Evolutionary conservation across 2,329 filamentous ascomycete genomes (phyloP).

Genomic region (Colletotrichum sp.): DNA sequence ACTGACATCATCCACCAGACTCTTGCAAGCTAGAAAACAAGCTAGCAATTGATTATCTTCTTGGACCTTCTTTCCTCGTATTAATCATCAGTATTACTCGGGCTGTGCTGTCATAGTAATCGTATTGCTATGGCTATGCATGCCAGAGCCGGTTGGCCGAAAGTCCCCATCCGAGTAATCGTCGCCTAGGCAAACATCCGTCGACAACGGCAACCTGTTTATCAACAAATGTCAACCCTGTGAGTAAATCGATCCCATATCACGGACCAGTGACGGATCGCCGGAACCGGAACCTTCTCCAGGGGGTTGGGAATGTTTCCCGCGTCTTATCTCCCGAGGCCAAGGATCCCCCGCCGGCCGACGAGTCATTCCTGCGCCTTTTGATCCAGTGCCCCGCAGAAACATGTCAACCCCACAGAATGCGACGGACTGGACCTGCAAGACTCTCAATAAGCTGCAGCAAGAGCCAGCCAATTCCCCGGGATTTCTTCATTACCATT

Average conservation of each 20-base stretch:
- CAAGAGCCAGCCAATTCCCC: neutral
- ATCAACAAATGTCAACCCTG: neutral
- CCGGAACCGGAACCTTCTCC: conserved; percentile 15
- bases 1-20: neutral
- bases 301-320: conserved; percentile 1
- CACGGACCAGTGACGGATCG: neutral
- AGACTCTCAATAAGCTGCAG: neutral
- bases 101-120: neutral
- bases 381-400: neutral
- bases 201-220: neutral
- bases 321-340: conserved; percentile 2
- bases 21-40: neutral
- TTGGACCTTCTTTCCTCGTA: neutral
- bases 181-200: neutral
- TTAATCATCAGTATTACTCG: neutral
- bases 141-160: neutral
- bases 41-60: neutral
- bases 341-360: neutral
- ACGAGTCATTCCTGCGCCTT: conserved; percentile 4
- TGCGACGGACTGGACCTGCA: neutral
- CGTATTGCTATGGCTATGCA: neutral
- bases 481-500: neutral
- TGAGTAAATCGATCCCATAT: neutral
- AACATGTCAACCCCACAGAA: conserved; percentile 7
- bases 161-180: neutral